Evolutionary conservation across 306 rosid species (phyloP).

Genomic region (Inga laurina): DNA sequence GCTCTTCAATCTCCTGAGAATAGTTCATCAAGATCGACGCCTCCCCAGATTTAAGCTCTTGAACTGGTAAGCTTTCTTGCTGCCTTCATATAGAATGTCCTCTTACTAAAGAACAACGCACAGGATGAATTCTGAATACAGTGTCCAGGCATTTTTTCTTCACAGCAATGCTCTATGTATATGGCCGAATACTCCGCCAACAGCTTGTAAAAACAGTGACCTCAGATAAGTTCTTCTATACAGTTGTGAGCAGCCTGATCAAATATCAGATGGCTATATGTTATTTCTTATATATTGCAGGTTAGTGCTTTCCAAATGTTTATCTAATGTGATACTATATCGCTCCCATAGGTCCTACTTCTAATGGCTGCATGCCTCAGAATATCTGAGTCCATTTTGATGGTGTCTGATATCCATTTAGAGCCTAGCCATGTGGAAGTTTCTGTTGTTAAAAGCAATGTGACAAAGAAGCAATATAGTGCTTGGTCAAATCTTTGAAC

Average conservation of each 20-base stretch:
- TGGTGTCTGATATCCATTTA: constrained; percentile 6
- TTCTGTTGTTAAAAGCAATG: background rate
- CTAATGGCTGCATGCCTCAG: background rate
- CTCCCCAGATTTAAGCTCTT: constrained; percentile 79
- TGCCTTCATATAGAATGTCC: background rate
- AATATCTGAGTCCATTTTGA: constrained; percentile 17
- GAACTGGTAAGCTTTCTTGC: constrained; percentile 68
- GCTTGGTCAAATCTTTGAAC: background rate
- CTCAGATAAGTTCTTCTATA: constrained; percentile 71
- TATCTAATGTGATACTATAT: constrained; percentile 14
- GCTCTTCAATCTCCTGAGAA: constrained; percentile 86
- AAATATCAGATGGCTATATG: constrained; percentile 98
- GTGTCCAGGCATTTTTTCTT: constrained; percentile 93
- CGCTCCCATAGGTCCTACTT: background rate
- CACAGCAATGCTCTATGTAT: constrained; percentile 93
- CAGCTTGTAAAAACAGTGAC: constrained; percentile 85
- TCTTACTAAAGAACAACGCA: background rate
- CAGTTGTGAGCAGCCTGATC: constrained; percentile 73
- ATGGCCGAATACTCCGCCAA: constrained; percentile 94
- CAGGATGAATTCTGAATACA: constrained; percentile 34
- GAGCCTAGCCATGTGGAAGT: background rate
- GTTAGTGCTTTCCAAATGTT: constrained; percentile 47
- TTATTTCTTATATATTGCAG: constrained; percentile 87
- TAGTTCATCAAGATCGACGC: constrained; percentile 69
- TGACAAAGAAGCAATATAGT: background rate